Base-by-base conservation (phyloP, 768 basidiomycete genomes). In the Rhodotorula paludigena region DNA sequence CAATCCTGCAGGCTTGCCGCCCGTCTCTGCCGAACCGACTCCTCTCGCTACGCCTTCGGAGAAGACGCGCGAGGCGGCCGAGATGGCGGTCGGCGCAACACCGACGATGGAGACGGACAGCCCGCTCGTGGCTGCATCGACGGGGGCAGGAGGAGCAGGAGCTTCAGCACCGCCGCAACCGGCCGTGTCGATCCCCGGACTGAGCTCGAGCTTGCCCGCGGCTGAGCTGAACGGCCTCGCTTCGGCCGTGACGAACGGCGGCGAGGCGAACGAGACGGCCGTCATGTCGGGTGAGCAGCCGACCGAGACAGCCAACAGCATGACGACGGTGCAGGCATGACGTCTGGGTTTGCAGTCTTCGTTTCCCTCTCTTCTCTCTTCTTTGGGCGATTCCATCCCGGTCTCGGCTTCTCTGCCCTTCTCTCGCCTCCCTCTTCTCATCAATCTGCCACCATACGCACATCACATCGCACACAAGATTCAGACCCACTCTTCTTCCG, bases 281-380 rank as follows among this genome's bases (percentile, higher is more conserved):
- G 45, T 68, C 33, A 68, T 68, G 67, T 25, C 45, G 51, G 66
- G 66, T 16, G 66, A 68, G 53, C 61, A 63, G 53, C 66, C 66
- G 16, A 28, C 47, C 5, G 47, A 48, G n/a, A 25, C n/a, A 28
- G 47, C 47, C 47, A 1, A 11, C 28, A 12, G 47, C 47, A 12
- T 48, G 47, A 48, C n/a, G 23, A 25, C 23, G 44, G 44, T 9
- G 44, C 23, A 8, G 42, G 44, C 21, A 23, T 21, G 7, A 23
- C 5, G 3, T 3, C 42, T 20, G 20, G n/a, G n/a, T 5, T 28
- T 11, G 25, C 3, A 6, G 47, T 1, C 20, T 25, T 36, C 44
- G 5, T 32, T 25, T n/a, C 61, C 28, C 38, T 12, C 20, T 11
- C 16, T 53, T 45, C 11, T 28, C 47, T 48, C n/a, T 28, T 28